Conservation (phyloP, 2,329 filamentous ascomycete genomes). For the Epichloe brachyelytri region DNA sequence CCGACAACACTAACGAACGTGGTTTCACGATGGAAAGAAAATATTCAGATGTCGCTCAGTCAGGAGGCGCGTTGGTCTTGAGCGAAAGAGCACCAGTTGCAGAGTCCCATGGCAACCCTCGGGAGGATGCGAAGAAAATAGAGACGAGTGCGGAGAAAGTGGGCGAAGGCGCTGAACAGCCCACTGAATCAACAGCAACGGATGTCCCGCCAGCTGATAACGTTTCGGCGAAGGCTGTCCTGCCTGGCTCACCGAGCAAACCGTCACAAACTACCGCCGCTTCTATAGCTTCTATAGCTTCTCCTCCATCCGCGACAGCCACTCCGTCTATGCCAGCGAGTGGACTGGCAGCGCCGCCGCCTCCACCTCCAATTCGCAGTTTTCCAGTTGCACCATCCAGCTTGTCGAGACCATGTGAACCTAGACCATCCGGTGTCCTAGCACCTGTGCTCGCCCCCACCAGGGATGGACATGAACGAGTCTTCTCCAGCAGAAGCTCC, state of each 20-base stretch:
- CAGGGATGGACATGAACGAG: constrained; percentile 15
- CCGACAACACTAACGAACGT: neutral
- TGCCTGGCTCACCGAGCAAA: neutral
- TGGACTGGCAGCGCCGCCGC: constrained; percentile 10
- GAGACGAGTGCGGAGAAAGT: neutral
- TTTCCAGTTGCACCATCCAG: constrained; percentile 11
- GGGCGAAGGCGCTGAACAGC: neutral
- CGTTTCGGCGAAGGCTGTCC: neutral
- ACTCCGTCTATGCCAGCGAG: constrained; percentile 8
- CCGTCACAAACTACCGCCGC: neutral
- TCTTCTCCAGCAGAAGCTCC: constrained; percentile 18
- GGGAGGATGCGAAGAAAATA: neutral
- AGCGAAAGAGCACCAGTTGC: neutral
- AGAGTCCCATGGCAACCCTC: neutral
- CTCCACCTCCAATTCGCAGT: constrained; percentile 5
- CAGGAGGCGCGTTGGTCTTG: neutral
- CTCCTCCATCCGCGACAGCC: constrained; percentile 10
- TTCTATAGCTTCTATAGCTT: constrained; percentile 3
- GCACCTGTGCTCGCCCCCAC: constrained; percentile 25
- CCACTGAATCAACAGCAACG: neutral
- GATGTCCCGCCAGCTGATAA: neutral
- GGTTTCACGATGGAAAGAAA: constrained; percentile 1
- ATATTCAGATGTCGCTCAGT: no score
- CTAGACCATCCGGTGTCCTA: constrained; percentile 21
- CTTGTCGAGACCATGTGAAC: constrained; percentile 13